Base-by-base conservation (phyloP, 306 rosid genomes). In the Cyamopsis tetragonoloba region DNA sequence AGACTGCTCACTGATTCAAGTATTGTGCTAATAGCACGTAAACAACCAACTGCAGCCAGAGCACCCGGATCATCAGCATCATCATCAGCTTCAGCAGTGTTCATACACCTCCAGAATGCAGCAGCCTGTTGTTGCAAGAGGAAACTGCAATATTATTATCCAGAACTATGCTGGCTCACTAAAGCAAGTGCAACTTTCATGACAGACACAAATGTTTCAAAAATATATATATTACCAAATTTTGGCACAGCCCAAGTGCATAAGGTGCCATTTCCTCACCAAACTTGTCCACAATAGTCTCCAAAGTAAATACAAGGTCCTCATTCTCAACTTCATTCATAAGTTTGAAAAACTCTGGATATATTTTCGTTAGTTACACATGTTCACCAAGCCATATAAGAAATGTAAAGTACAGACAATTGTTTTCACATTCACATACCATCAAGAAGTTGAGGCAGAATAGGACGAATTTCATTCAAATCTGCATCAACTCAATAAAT, bases 241-340 rank as follows among this genome's bases (percentile, higher is more conserved):
- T 86, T 75, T 87, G 92, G 81, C 98, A 92, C 59, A 92, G 80
- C 48, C 98, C 95, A 74, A 92, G 83, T 5, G 98, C 98, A 79
- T 92, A 92, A 57, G 98, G 95, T 59, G 96, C 96, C 91, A 92
- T 92, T 81, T 92, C 96, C 84, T 92, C 98, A 70, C 96, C 98
- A 53, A 92, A 92, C 66, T 92, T 92, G 70, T 92, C 98, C 75
- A 92, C 98, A 64, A 92, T 92, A 62, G 96, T 92, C 87, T 92
- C 96, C 88, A 92, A 81, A 30, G 98, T 92, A 80, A 85, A 92
- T 35, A 92, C 98, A 47, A 92, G 95, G 75, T 92, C 98, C 78
- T 92, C 98, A 69, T 92, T 92, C 87, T 92, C 96, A 79, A 92
- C 87, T 82, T 92, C 98, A 74, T 92, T 81, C 96, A 92, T 89